These are phyloP conservation scores for Aegilops tauschii DNA, from an alignment of 176 grass and related monocot genomes.

Conservation along the genomic window DNA sequence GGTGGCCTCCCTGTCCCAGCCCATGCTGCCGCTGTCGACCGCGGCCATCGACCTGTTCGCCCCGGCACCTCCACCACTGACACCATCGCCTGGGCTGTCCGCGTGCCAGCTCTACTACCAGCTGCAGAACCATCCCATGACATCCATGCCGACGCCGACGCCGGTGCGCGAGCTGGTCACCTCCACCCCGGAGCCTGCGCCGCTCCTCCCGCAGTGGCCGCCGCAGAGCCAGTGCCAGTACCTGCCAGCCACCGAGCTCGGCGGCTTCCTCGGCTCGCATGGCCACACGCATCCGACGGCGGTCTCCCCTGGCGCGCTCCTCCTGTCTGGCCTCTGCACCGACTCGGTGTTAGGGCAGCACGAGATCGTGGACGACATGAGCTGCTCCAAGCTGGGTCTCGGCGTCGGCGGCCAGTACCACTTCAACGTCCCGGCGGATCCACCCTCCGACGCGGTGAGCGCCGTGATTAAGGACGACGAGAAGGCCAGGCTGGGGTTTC, in stretches of 20 bases:
- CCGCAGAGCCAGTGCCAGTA: slow-evolving; percentile 31
- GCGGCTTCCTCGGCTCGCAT: slow-evolving; percentile 37
- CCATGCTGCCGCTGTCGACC: not conserved
- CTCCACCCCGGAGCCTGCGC: not conserved
- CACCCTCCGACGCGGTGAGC: slow-evolving; percentile 37
- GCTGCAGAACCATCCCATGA: slow-evolving; percentile 20
- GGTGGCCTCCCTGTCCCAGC: not conserved
- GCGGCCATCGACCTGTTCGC: slow-evolving; percentile 15
- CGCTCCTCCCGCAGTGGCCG: slow-evolving; percentile 35
- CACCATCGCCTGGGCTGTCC: not conserved
- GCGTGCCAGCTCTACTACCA: slow-evolving; percentile 33
- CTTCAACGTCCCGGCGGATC: not conserved
- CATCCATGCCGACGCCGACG: not conserved
- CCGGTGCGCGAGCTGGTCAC: slow-evolving; percentile 12
- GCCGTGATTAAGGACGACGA: slow-evolving; percentile 41
- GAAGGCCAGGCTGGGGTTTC: slow-evolving; percentile 38
- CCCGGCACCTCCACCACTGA: not conserved
- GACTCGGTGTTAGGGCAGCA: slow-evolving; percentile 29
- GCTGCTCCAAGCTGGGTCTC: slow-evolving; percentile 20
- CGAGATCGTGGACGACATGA: slow-evolving; percentile 2
- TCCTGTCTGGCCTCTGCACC: slow-evolving; percentile 22
- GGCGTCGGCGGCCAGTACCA: slow-evolving; percentile 14
- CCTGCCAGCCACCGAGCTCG: slow-evolving; percentile 48
- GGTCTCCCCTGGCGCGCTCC: not conserved
- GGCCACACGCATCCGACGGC: not conserved